Percentiles rank a stretch among this genome's conserved stretches.
Conservation (phyloP, 1,284 basidiomycete species). For the Cutaneotrichosporon sp. region DNA sequence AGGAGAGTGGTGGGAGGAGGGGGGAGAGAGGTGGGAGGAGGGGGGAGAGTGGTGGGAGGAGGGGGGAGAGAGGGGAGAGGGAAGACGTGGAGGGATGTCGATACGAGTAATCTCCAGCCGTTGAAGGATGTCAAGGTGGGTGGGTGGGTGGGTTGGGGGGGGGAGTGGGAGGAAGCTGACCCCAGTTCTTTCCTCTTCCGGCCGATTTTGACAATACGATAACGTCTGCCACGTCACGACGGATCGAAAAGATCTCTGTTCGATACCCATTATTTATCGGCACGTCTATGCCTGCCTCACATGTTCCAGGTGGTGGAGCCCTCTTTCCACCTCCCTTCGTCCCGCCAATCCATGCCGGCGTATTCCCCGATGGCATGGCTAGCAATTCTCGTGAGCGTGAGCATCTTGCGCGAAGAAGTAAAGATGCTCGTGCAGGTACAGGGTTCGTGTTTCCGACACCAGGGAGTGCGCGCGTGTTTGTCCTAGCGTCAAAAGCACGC, state of each 20-base stretch:
- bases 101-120: too few species aligned
- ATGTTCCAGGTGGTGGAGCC: slow-evolving; percentile 5
- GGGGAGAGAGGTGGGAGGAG: too few species aligned
- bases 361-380: not conserved
- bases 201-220: not conserved
- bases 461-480: not conserved
- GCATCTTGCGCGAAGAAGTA: not conserved
- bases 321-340: not conserved
- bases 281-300: not conserved
- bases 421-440: not conserved
- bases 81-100: too few species aligned
- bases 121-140: too few species aligned
- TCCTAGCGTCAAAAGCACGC: not conserved
- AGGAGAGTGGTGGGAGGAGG: too few species aligned
- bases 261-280: not conserved
- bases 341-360: not conserved
- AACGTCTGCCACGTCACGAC: not conserved
- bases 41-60: too few species aligned
- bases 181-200: slow-evolving; percentile 1
- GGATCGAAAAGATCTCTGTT: not conserved
- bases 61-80: too few species aligned
- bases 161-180: too few species aligned
- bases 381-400: not conserved
- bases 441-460: slow-evolving; percentile 3
- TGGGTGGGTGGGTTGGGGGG: too few species aligned